Conservation (phyloP, 83 land plant species). For the Diphasiastrum complanatum region DNA sequence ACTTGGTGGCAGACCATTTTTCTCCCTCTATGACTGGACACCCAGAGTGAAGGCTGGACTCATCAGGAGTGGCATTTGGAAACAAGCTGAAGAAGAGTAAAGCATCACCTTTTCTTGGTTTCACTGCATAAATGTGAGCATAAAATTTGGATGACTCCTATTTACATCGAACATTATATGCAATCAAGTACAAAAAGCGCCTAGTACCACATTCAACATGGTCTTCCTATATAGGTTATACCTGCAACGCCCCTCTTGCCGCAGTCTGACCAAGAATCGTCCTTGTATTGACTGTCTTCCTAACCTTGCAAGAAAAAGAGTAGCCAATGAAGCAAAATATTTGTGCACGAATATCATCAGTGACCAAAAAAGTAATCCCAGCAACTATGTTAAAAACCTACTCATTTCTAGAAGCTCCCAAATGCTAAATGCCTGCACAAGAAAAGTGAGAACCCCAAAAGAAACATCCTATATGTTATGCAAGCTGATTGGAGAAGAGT, state of each 20-base stretch:
- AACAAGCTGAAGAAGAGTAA: conserved; percentile 64
- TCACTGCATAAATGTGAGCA: conserved; percentile 33
- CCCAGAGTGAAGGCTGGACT: conserved; percentile 54
- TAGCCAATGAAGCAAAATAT: not conserved
- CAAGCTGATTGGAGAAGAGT: not conserved
- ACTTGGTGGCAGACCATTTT: conserved; percentile 72
- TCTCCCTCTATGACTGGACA: conserved; percentile 75
- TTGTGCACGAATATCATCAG: no score
- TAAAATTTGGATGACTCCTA: not conserved
- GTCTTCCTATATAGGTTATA: conserved; percentile 11
- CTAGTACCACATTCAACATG: not conserved
- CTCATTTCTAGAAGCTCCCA: conserved; percentile 9
- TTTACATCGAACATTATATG: not conserved
- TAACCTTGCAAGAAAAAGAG: not conserved
- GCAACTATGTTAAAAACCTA: not conserved
- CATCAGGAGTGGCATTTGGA: conserved; percentile 49
- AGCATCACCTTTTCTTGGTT: conserved; percentile 68
- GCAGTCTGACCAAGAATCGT: conserved; percentile 54
- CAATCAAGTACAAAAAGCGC: not conserved
- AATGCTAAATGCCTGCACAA: not conserved
- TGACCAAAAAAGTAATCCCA: not conserved
- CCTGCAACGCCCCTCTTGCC: conserved; percentile 66
- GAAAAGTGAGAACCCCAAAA: not conserved
- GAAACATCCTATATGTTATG: no score
- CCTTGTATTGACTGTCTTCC: conserved; percentile 15